Evolutionary conservation across 2,329 filamentous ascomycete genomes (phyloP), one percentile per base, ranked within the genome.

Genomic region (Diaporthe citri): DNA sequence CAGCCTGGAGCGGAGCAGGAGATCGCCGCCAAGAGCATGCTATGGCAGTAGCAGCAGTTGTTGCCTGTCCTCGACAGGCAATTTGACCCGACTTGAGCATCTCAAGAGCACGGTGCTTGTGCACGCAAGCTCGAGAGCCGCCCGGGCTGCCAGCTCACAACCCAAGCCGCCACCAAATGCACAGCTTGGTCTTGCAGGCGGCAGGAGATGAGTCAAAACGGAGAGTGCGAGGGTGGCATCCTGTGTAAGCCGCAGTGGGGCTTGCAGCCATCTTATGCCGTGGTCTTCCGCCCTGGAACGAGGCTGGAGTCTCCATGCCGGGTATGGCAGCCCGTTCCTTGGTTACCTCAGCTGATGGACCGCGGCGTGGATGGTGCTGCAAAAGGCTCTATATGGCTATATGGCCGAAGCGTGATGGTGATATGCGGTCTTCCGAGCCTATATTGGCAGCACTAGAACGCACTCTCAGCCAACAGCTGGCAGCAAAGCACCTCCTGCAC

Each of bases 21-120:
- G 71, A 72, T 72, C 46, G 48, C 71, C 41, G 57, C 57, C 57
- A 72, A 72, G 41, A 64, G 56, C 25, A 12, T n/a, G 34, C 43
- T 10, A 17, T 52, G 34, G 64, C 8, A 39, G 46, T 12, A 62
- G 70, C 59, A 43, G 59, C 70, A 62, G 28, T 64, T 10, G 48
- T 39, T 72, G 46, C 70, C 55, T 48, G 3, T 34, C n/a, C 52
- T 52, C 17, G 13, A 55, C 46, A 52, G n/a, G 25, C 70, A 36
- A 41, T 25, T 71, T 17, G 46, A 17, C 17, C 28, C 57, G 57
- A 62, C 36, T 31, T 20, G 25, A 41, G 31, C 57, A 39, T 39
- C 56, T 52, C 31, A n/a, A 51, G n/a, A 34, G 31, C 43, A n/a
- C 28, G 25, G 46, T 1, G 34, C 46, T 31, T n/a, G 10, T 64